phyloP scores from a whole-genome alignment of 225 moss, liverwort and hornwort species.

The Thuidium tamariscinum region DNA sequence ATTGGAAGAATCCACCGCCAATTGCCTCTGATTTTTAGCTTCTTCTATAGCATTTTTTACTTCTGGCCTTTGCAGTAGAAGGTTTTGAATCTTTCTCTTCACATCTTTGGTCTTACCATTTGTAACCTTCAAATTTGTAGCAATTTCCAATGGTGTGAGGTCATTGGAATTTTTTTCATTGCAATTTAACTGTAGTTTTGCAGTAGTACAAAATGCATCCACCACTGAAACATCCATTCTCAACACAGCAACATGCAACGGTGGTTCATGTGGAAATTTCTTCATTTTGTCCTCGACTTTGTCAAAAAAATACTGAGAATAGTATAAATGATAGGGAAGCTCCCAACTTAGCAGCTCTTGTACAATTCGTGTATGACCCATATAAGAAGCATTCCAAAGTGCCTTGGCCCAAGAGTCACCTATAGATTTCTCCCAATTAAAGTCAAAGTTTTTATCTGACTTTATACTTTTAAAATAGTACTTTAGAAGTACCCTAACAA shows the following conservation, averaged over 20 bases:
- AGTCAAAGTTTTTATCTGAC: fast-evolving
- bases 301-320: background rate
- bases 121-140: background rate
- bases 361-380: fast-evolving
- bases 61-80: background rate
- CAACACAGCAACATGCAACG: background rate
- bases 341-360: background rate
- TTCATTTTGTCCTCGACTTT: too few species aligned
- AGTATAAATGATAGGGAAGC: background rate
- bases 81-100: background rate
- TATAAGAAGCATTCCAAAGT: background rate
- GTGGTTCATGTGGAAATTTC: background rate
- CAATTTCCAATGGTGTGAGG: background rate
- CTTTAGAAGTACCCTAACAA: background rate
- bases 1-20: background rate
- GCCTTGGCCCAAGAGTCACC: background rate
- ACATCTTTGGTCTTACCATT: background rate
- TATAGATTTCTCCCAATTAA: fast-evolving
- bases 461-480: background rate
- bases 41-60: background rate
- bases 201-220: background rate
- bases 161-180: background rate
- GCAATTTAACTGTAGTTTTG: background rate
- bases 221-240: background rate
- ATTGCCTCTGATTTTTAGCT: background rate